Percentiles rank a stretch among this genome's conserved stretches.
These are phyloP conservation scores for Rubus idaeus DNA, from an alignment of 306 rosid species.

Conservation along the genomic window DNA sequence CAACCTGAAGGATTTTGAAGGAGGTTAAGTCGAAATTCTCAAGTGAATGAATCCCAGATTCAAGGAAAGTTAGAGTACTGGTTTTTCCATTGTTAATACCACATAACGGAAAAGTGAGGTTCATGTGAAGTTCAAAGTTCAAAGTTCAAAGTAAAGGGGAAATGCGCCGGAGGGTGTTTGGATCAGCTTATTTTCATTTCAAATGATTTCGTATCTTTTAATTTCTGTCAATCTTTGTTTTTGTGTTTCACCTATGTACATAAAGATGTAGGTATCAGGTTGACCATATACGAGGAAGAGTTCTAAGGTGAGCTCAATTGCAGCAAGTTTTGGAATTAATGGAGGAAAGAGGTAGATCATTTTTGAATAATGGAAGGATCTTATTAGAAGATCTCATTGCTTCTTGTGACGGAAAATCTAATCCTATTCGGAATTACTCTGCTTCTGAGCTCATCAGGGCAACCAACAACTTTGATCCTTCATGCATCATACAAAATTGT, in stretches of 20 bases:
- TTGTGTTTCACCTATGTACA: not conserved
- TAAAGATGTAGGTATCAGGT: not conserved
- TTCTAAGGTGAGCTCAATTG: not conserved
- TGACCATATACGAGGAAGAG: not conserved
- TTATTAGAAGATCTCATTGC: not conserved
- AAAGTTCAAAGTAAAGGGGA: not conserved
- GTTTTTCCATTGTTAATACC: not conserved
- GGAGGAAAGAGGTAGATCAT: not conserved
- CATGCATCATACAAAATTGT: not conserved
- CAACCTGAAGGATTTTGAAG: not conserved
- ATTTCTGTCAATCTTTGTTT: not conserved
- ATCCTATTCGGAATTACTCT: not conserved
- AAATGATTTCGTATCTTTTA: not conserved
- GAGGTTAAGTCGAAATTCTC: not conserved
- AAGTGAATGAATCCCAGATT: not conserved
- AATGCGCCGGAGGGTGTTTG: not conserved
- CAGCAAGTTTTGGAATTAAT: not conserved
- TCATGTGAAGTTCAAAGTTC: not conserved
- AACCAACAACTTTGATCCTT: constrained; percentile 4
- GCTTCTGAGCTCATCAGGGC: constrained; percentile 1
- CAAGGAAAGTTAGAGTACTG: not conserved
- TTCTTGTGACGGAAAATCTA: not conserved
- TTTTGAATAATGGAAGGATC: not conserved
- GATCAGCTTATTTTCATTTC: not conserved
- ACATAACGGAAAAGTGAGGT: not conserved